These are phyloP conservation scores for Amanita subjunquillea DNA, from an alignment of 768 basidiomycete species.

Conservation along the genomic window DNA sequence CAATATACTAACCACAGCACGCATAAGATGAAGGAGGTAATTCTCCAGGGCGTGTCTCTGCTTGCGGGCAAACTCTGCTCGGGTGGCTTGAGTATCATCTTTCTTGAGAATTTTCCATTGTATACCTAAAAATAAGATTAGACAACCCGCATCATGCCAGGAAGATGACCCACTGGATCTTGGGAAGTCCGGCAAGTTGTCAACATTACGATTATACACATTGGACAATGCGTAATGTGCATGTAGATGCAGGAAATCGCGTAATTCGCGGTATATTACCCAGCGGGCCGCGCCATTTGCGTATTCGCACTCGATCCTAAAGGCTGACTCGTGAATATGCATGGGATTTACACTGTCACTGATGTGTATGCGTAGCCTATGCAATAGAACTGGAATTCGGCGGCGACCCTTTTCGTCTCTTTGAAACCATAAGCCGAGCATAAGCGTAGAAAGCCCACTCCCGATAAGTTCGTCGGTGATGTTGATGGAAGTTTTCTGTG, in stretches of 20 bases:
- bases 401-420: conserved; percentile 77
- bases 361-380: conserved; percentile 74
- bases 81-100: conserved; percentile 40
- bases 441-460: conserved; percentile 68
- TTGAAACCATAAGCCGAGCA: conserved; percentile 79
- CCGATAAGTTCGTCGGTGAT: conserved; percentile 77
- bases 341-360: conserved; percentile 81
- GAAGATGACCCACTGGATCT: conserved; percentile 44
- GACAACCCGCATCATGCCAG: not conserved
- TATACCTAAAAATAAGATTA: conserved; percentile 38
- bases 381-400: conserved; percentile 70
- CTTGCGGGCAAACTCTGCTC: conserved; percentile 68
- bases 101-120: conserved; percentile 81
- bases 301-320: conserved; percentile 93
- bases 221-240: conserved; percentile 84
- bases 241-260: conserved; percentile 87
- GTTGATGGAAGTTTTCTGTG: conserved; percentile 50
- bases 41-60: conserved; percentile 80
- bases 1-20: conserved; percentile 62
- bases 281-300: conserved; percentile 87
- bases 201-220: conserved; percentile 60
- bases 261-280: conserved; percentile 91
- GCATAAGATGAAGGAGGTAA: conserved; percentile 81
- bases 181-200: conserved; percentile 87
- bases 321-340: conserved; percentile 67